Evolutionary conservation across 2,329 filamentous ascomycete genomes (phyloP).

Genomic region (Chrysoporthe austroafricana): DNA sequence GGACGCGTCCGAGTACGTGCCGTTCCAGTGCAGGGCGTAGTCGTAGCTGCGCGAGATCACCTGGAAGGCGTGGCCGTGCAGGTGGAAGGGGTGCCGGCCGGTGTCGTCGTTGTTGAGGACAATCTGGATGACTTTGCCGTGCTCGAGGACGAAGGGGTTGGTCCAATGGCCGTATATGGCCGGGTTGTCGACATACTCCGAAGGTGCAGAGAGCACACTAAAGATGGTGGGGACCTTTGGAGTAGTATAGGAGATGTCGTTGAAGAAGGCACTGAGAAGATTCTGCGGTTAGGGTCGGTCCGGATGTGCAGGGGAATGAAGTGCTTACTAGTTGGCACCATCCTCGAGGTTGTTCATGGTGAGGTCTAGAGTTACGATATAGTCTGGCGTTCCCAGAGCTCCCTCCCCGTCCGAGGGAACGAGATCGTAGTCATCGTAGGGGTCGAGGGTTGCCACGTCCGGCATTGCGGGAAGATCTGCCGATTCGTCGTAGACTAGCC

Average conservation of each 20-base stretch:
- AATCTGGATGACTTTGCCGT: constrained; percentile 70
- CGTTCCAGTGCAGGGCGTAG: constrained; percentile 52
- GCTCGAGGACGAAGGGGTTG: constrained; percentile 68
- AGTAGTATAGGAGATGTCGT: constrained; percentile 74
- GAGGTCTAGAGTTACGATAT: constrained; percentile 65
- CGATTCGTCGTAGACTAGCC: constrained; percentile 60
- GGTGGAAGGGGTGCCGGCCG: constrained; percentile 74
- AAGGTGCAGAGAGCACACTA: constrained; percentile 66
- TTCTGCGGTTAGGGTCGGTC: neutral
- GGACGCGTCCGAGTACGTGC: constrained; percentile 43
- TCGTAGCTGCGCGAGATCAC: constrained; percentile 63
- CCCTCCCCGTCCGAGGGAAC: constrained; percentile 69
- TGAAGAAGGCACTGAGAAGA: constrained; percentile 62
- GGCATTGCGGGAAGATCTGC: constrained; percentile 54
- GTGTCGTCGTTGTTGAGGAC: constrained; percentile 75
- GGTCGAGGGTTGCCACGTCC: constrained; percentile 49
- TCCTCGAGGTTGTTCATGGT: constrained; percentile 70
- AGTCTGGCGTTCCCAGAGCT: constrained; percentile 64
- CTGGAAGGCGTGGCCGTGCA: constrained; percentile 80
- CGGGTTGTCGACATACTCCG: constrained; percentile 62
- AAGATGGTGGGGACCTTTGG: constrained; percentile 83
- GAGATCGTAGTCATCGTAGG: constrained; percentile 75
- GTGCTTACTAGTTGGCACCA: constrained; percentile 66
- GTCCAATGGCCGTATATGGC: constrained; percentile 68
- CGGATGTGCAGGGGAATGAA: neutral